Evolutionary conservation across 768 basidiomycete species (phyloP), one percentile per base, ranked within the genome.

Genomic region (Leccinum fibrillosum): DNA sequence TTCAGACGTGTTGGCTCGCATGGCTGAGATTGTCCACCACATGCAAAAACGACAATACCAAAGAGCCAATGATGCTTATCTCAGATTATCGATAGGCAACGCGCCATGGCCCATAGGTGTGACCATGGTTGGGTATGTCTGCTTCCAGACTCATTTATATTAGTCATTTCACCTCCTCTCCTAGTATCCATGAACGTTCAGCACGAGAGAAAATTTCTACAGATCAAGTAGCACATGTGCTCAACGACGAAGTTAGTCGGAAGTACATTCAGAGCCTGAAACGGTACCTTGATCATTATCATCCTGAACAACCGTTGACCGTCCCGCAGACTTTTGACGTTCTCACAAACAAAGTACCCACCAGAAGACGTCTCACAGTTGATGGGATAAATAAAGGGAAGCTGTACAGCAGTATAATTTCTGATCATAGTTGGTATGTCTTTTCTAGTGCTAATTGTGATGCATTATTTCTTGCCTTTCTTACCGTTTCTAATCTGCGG

Each of bases 71-170:
- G 97, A 99, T 70, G 89, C 95, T 0, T 99, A 99, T 72, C 84
- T 99, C 23, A 89, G 97, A 7, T 78, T 99, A 39, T 94, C 92
- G 5, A 99, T 99, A 62, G 97, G 97, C 34, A 99, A 97, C 66
- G 96, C 97, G 0, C 95, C 97, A 3, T 99, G 97, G 97, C 97
- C 97, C 2, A 99, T 99, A 67, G 97, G 97, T 45, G 97, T 99
- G 9, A 99, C 97, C 60, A 96, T 96, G 90, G 97, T 98, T 77
- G 95, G 94, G 93, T 94, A 74, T 39, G 87, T 79, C 11, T 42
- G 54, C 47, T 28, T 44, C 13, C 23, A 21, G 12, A 13, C 1
- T 26, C 25, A 21, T 39, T 3, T 3, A 3, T 32, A 30, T 17
- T 42, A 45, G 1, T 26, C 34, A n/a, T 23, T 37, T 45, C 28